Evolutionary conservation across 495 filamentous ascomycete genomes (phyloP).

Genomic region (Talaromyces adpressus): DNA sequence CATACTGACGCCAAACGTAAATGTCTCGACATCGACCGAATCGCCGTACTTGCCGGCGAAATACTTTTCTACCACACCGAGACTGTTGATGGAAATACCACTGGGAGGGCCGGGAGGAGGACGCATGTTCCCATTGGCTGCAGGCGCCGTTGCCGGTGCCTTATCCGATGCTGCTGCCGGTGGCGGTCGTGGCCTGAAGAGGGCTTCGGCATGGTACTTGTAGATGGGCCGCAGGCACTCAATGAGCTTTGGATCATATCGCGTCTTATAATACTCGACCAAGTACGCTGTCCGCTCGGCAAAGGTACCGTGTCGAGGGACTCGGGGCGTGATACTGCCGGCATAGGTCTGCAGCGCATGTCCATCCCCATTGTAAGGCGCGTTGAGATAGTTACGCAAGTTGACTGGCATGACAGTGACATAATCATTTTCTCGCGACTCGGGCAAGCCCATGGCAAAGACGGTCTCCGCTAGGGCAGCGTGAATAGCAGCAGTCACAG

Average conservation of each 20-base stretch:
- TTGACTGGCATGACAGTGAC: conserved; percentile 13
- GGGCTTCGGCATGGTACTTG: conserved; percentile 12
- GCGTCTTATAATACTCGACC: conserved; percentile 3
- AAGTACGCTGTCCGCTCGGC: conserved; percentile 5
- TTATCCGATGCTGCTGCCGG: conserved; percentile 10
- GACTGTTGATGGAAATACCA: neutral
- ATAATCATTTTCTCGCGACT: conserved; percentile 6
- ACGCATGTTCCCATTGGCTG: neutral
- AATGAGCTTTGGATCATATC: conserved; percentile 10
- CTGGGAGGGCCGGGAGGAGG: neutral
- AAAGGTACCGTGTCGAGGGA: conserved; percentile 8
- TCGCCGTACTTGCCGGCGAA: conserved; percentile 8
- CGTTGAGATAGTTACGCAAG: conserved; percentile 10
- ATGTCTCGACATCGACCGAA: conserved; percentile 10
- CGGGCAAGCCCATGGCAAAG: conserved; percentile 5
- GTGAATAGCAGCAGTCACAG: conserved; percentile 14
- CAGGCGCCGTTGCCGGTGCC: neutral
- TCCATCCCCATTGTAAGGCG: conserved; percentile 10
- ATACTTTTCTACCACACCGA: neutral
- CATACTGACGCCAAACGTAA: conserved; percentile 16
- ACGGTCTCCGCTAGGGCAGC: conserved; percentile 13
- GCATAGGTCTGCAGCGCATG: conserved; percentile 13
- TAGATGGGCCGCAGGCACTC: conserved; percentile 7
- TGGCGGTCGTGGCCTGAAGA: conserved; percentile 1
- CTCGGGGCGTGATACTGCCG: conserved; percentile 10